Evolutionary conservation across 352 stramenopile genomes (phyloP).

Genomic region (Phytophthora idaei): DNA sequence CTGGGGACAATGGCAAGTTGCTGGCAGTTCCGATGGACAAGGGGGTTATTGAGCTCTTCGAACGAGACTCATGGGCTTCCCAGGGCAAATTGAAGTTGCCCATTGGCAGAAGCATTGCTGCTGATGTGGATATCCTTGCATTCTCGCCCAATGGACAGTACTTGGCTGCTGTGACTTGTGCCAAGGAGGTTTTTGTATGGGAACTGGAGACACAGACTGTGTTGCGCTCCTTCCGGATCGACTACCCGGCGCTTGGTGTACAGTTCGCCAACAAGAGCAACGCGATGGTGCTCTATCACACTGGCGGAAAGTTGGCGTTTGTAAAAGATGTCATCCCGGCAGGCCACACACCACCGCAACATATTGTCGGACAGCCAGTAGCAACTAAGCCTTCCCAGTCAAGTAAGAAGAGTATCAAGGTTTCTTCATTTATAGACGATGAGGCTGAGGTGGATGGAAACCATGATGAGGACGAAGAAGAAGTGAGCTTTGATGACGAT

Average conservation of each 20-base stretch:
- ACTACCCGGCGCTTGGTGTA: slow-evolving; percentile 62
- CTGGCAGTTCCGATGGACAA: slow-evolving; percentile 72
- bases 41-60: slow-evolving; percentile 72
- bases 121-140: slow-evolving; percentile 71
- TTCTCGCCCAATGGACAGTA: slow-evolving; percentile 87
- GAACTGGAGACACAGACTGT: slow-evolving; percentile 51
- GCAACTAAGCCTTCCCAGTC: slow-evolving; percentile 16
- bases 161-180: slow-evolving; percentile 64
- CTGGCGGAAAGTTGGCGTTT: slow-evolving; percentile 64
- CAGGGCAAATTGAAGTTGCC: slow-evolving; percentile 56
- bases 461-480: slow-evolving; percentile 39
- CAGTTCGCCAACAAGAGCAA: slow-evolving; percentile 67
- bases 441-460: slow-evolving; percentile 48
- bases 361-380: slow-evolving; percentile 23
- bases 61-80: slow-evolving; percentile 53
- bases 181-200: slow-evolving; percentile 82
- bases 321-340: slow-evolving; percentile 70
- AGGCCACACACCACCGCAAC: slow-evolving; percentile 61
- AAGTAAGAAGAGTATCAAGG: slow-evolving; percentile 35
- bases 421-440: slow-evolving; percentile 55
- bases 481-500: slow-evolving; percentile 58
- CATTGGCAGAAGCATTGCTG: slow-evolving; percentile 52
- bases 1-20: slow-evolving; percentile 31
- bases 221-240: slow-evolving; percentile 61
- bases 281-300: slow-evolving; percentile 60